A percentile compares a stretch with the other conserved stretches of the same genome.
These are phyloP conservation scores for Rhododendron griersonianum DNA, from an alignment of 148 eudicot genomes.

Conservation along the genomic window DNA sequence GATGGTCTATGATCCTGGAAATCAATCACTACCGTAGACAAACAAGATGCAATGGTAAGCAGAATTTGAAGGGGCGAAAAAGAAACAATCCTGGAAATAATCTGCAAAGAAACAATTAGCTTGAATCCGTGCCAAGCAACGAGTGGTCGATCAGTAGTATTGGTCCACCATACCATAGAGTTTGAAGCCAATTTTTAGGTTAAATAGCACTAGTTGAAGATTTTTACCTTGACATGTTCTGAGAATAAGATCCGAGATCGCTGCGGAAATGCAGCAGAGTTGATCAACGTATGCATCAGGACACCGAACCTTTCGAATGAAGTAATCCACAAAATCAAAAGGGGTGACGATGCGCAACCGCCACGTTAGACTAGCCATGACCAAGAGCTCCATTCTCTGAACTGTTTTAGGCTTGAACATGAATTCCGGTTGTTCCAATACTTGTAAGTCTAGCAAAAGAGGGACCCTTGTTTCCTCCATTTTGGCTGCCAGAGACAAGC, in stretches of 20 bases:
- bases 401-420: conserved; percentile 9
- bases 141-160: neutral
- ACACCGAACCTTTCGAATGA: neutral
- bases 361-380: conserved; percentile 6
- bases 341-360: conserved; percentile 5
- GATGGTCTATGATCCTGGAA: conserved; percentile 7
- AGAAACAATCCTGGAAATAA: neutral
- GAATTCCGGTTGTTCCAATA: conserved; percentile 3
- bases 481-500: conserved; percentile 16
- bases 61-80: neutral
- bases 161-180: no score
- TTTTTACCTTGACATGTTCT: neutral
- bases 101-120: neutral
- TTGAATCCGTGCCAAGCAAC: neutral
- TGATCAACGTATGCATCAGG: neutral
- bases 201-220: no score
- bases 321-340: conserved; percentile 9
- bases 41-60: neutral
- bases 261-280: neutral
- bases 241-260: neutral
- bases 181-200: neutral
- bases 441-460: conserved; percentile 5
- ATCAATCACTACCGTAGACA: neutral
- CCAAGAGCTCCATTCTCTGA: conserved; percentile 12
- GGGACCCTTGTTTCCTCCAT: conserved; percentile 16